These are phyloP conservation scores for Decorospora gaudefroyi DNA, from an alignment of 2,329 filamentous ascomycete species.

Conservation along the genomic window DNA sequence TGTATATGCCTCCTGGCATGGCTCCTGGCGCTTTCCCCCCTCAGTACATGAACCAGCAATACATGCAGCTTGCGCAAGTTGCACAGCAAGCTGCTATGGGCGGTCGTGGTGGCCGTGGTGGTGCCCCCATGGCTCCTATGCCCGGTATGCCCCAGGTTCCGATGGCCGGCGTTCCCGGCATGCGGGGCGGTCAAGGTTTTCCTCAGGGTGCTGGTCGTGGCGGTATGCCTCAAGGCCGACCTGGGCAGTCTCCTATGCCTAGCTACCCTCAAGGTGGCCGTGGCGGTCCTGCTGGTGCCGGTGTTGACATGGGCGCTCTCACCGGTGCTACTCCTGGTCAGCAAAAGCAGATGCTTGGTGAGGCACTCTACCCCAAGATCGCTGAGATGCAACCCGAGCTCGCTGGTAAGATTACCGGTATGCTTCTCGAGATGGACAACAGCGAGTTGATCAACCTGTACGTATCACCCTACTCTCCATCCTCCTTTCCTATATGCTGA, in stretches of 20 bases:
- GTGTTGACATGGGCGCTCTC: conserved; percentile 58
- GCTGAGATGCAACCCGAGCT: conserved; percentile 90
- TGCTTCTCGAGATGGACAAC: conserved; percentile 99
- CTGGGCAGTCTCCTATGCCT: conserved; percentile 39
- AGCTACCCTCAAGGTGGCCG: conserved; percentile 43
- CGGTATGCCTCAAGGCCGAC: conserved; percentile 39
- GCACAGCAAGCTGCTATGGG: conserved; percentile 60
- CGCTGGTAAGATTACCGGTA: conserved; percentile 98
- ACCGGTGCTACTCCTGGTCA: conserved; percentile 64
- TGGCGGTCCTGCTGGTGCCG: conserved; percentile 33
- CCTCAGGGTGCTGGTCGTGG: conserved; percentile 48
- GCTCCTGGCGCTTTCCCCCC: conserved; percentile 71
- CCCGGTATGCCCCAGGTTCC: conserved; percentile 72
- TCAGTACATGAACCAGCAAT: conserved; percentile 76
- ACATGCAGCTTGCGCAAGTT: conserved; percentile 79
- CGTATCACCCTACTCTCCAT: conserved; percentile 55
- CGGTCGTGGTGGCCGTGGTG: conserved; percentile 64
- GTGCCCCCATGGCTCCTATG: conserved; percentile 63
- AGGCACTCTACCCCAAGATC: conserved; percentile 98
- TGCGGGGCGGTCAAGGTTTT: conserved; percentile 50
- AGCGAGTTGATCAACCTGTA: conserved; percentile 90
- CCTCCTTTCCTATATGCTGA: conserved; percentile 32
- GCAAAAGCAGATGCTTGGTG: conserved; percentile 98
- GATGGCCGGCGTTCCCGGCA: conserved; percentile 57
- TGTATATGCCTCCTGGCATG: conserved; percentile 74